phyloP scores from a whole-genome alignment of 2,329 filamentous ascomycete genomes.

The Fusarium liriodendri region DNA sequence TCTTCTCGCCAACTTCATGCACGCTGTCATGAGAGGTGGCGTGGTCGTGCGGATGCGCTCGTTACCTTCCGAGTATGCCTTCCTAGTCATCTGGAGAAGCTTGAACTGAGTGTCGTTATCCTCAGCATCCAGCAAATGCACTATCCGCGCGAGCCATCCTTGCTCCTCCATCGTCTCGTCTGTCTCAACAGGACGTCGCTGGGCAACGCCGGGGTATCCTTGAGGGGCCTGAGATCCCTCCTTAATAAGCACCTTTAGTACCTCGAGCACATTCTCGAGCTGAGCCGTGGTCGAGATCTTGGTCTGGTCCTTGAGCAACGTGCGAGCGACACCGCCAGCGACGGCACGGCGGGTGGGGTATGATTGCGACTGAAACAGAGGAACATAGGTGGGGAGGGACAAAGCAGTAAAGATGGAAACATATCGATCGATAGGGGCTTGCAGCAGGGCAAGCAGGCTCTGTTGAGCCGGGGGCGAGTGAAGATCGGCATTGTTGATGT shows the following conservation, averaged over 20 bases:
- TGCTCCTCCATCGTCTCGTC: slow-evolving; percentile 99
- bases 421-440: slow-evolving; percentile 90
- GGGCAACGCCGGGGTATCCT: slow-evolving; percentile 84
- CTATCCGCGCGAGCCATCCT: slow-evolving; percentile 92
- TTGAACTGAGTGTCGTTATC: slow-evolving; percentile 96
- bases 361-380: slow-evolving; percentile 89
- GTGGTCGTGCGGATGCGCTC: slow-evolving; percentile 97
- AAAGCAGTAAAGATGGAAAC: slow-evolving; percentile 96
- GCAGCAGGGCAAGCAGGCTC: slow-evolving; percentile 88
- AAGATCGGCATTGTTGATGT: slow-evolving; percentile 93
- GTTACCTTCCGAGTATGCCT: slow-evolving; percentile 90
- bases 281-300: slow-evolving; percentile 81
- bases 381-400: slow-evolving; percentile 90
- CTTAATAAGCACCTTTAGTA: slow-evolving; percentile 91
- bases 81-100: slow-evolving; percentile 87
- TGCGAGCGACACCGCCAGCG: slow-evolving; percentile 87
- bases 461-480: slow-evolving; percentile 90
- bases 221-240: slow-evolving; percentile 88
- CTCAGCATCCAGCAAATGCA: slow-evolving; percentile 85
- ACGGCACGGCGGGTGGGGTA: slow-evolving; percentile 93
- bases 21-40: slow-evolving; percentile 88
- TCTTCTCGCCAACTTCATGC: slow-evolving; percentile 87
- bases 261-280: slow-evolving; percentile 87
- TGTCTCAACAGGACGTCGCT: slow-evolving; percentile 82
- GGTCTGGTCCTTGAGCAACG: slow-evolving; percentile 84